Percentiles rank a stretch among this genome's conserved stretches.
These are phyloP conservation scores for Annona squamosa DNA, from an alignment of 164 flowering plant genomes.

Conservation along the genomic window DNA sequence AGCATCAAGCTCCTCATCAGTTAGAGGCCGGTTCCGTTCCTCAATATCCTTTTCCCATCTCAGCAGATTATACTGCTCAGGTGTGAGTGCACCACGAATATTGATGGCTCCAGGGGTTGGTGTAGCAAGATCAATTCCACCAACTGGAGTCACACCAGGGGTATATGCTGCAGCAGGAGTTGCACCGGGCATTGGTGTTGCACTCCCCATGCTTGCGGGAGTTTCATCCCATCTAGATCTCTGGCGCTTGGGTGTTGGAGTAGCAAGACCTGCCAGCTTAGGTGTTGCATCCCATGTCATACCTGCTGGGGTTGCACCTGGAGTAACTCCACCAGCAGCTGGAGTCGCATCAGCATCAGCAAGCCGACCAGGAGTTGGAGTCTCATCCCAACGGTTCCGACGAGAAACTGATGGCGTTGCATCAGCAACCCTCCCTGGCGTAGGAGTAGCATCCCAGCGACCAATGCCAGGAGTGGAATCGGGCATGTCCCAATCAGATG, in stretches of 20 bases:
- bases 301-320: conserved; percentile 96
- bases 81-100: conserved; percentile 67
- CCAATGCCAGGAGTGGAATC: conserved; percentile 89
- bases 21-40: conserved; percentile 88
- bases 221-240: conserved; percentile 99
- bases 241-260: conserved; percentile 94
- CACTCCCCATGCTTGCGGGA: conserved; percentile 91
- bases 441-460: conserved; percentile 96
- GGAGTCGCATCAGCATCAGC: conserved; percentile 93
- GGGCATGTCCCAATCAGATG: conserved; percentile 92
- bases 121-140: conserved; percentile 76
- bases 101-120: conserved; percentile 78
- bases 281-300: conserved; percentile 99
- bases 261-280: conserved; percentile 75
- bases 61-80: conserved; percentile 85
- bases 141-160: conserved; percentile 93
- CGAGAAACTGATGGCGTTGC: conserved; percentile 65
- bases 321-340: conserved; percentile 74
- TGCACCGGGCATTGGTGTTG: conserved; percentile 78
- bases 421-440: conserved; percentile 84
- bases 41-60: conserved; percentile 99
- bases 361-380: conserved; percentile 90
- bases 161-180: conserved; percentile 78
- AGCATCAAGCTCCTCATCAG: conserved; percentile 95
- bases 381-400: conserved; percentile 97